Evolutionary conservation across 139 green algal genomes (phyloP).

Genomic region (Trebouxia sp.): DNA sequence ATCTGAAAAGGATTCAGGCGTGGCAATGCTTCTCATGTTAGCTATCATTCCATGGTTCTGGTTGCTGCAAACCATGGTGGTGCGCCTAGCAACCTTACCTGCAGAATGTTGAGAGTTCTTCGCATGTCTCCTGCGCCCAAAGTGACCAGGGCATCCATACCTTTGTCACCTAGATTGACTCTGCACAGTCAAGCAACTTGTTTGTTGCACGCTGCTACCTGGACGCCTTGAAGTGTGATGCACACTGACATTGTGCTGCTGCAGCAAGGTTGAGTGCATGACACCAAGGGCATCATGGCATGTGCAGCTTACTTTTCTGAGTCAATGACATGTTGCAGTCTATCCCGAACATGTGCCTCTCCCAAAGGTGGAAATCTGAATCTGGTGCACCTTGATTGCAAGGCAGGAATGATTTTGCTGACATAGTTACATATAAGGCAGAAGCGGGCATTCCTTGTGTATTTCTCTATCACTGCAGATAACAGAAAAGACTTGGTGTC

Average conservation of each 20-base stretch:
- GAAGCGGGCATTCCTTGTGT: conserved; percentile 95
- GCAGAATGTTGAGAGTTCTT: conserved; percentile 94
- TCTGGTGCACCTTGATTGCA: conserved; percentile 96
- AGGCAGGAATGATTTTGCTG: conserved; percentile 95
- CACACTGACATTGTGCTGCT: neutral
- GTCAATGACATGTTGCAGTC: conserved; percentile 79
- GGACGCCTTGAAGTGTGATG: neutral
- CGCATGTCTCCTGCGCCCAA: conserved; percentile 94
- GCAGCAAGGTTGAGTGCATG: neutral
- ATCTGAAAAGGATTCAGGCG: too few species aligned
- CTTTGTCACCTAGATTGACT: conserved; percentile 61
- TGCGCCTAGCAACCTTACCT: conserved; percentile 47
- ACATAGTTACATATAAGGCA: conserved; percentile 99
- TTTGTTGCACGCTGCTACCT: too few species aligned
- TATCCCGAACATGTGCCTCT: conserved; percentile 60
- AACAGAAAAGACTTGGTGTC: too few species aligned
- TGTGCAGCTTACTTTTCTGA: conserved; percentile 63
- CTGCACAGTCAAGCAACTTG: conserved; percentile 32
- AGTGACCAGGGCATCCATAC: conserved; percentile 80
- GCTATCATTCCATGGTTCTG: too few species aligned
- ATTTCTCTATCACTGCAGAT: conserved; percentile 97
- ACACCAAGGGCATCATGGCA: neutral
- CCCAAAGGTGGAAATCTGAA: conserved; percentile 94
- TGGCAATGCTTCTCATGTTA: too few species aligned
- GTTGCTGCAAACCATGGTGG: neutral